A percentile compares a stretch with the other conserved stretches of the same genome.
These are phyloP conservation scores for Metrosideros polymorpha DNA, from an alignment of 441 rosid species.

Conservation along the genomic window DNA sequence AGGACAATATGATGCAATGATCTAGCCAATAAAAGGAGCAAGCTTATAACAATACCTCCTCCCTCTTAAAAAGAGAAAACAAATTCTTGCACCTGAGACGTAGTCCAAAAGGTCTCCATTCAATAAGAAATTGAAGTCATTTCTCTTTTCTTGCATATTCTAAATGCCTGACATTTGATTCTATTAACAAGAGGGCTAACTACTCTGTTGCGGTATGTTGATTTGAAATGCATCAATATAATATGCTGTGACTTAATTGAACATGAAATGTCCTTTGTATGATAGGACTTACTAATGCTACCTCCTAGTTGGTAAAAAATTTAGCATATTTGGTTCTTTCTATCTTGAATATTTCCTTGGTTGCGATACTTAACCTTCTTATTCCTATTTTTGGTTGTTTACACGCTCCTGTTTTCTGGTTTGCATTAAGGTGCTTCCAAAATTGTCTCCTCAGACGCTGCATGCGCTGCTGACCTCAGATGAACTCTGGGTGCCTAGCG, in stretches of 20 bases:
- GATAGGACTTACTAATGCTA: not conserved
- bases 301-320: not conserved
- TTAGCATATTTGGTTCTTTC: not conserved
- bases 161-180: no score
- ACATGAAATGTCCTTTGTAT: not conserved
- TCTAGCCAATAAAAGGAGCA: not conserved
- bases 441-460: conserved; percentile 81
- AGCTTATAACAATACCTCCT: not conserved
- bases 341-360: not conserved
- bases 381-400: not conserved
- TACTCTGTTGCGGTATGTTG: not conserved
- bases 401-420: not conserved
- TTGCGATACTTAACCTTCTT: not conserved
- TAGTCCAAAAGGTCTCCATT: not conserved
- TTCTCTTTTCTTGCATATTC: not conserved
- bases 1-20: not conserved
- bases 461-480: conserved; percentile 91
- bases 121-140: not conserved
- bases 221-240: not conserved
- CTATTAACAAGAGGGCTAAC: no score
- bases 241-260: not conserved
- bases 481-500: conserved; percentile 85
- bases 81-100: not conserved
- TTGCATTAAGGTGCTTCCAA: conserved; percentile 69
- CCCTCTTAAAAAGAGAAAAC: not conserved